Evolutionary conservation across 345 rosid species (phyloP).

Genomic region (Populus ilicifolia): DNA sequence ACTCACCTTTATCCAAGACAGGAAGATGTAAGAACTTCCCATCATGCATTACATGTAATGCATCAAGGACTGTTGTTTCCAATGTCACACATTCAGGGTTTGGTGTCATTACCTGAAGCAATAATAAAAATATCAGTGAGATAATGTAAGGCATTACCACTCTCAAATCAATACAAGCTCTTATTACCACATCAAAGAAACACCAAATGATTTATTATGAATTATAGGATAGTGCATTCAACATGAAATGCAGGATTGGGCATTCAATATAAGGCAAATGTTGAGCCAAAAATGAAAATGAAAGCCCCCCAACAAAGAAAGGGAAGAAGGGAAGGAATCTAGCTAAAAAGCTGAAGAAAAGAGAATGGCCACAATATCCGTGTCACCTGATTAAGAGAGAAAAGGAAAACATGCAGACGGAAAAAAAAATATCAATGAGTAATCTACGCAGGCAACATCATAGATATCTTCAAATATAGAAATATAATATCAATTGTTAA

Average conservation of each 20-base stretch:
- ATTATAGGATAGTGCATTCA: background rate
- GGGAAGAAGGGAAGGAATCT: background rate
- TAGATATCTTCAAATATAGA: background rate
- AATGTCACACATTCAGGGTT: constrained; percentile 81
- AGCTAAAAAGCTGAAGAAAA: background rate
- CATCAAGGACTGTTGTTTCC: constrained; percentile 86
- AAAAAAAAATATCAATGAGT: background rate
- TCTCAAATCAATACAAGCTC: background rate
- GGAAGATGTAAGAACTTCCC: constrained; percentile 99
- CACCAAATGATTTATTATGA: background rate
- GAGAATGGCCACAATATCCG: background rate
- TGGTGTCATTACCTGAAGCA: constrained; percentile 81
- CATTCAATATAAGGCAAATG: background rate
- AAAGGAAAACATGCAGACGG: background rate
- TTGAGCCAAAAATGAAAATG: background rate
- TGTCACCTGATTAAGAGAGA: background rate
- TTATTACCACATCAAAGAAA: background rate
- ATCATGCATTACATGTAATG: constrained; percentile 91
- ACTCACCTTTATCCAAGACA: constrained; percentile 66
- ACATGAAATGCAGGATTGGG: background rate
- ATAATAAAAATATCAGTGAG: background rate
- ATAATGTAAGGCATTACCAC: background rate
- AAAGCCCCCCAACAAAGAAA: background rate
- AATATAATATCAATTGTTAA: background rate
- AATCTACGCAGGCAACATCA: background rate